These are phyloP conservation scores for Hamamelis virginiana DNA, from an alignment of 164 flowering plant species.

Conservation along the genomic window DNA sequence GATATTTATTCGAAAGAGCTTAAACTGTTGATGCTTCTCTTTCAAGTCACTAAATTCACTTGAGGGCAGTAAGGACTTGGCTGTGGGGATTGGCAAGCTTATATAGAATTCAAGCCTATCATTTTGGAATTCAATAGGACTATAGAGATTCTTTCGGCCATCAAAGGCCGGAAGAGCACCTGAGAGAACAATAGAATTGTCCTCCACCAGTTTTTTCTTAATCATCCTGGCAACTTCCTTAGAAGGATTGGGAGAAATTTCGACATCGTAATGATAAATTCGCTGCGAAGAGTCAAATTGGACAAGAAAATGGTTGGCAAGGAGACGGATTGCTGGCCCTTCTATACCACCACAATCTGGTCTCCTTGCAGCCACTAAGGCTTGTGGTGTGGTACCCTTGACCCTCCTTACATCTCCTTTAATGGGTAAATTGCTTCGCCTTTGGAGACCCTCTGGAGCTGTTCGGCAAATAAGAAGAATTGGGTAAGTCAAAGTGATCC, in stretches of 20 bases:
- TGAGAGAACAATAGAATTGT: constrained; percentile 47
- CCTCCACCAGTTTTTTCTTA: constrained; percentile 67
- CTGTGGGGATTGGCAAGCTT: constrained; percentile 59
- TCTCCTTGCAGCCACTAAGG: constrained; percentile 56
- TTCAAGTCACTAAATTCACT: constrained; percentile 17
- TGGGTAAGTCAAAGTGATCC: background rate
- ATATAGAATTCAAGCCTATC: constrained; percentile 70
- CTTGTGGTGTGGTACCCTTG: constrained; percentile 21
- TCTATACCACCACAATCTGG: constrained; percentile 89
- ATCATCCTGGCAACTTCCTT: constrained; percentile 76
- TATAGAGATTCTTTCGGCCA: constrained; percentile 79
- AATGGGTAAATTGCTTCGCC: constrained; percentile 15
- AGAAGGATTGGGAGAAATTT: constrained; percentile 78
- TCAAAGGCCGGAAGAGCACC: constrained; percentile 78
- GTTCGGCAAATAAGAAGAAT: constrained; percentile 10
- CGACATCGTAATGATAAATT: constrained; percentile 83
- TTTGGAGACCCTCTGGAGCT: constrained; percentile 30
- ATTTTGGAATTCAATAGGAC: constrained; percentile 64
- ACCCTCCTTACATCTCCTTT: constrained; percentile 31
- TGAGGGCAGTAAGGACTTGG: constrained; percentile 19
- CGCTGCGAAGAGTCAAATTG: constrained; percentile 54
- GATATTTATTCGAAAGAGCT: constrained; percentile 62
- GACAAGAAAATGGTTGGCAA: constrained; percentile 91
- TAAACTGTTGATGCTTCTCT: constrained; percentile 34
- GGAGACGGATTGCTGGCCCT: constrained; percentile 65